Base-by-base conservation (phyloP, 495 filamentous ascomycete genomes). In the Daldinia caldariorum region DNA sequence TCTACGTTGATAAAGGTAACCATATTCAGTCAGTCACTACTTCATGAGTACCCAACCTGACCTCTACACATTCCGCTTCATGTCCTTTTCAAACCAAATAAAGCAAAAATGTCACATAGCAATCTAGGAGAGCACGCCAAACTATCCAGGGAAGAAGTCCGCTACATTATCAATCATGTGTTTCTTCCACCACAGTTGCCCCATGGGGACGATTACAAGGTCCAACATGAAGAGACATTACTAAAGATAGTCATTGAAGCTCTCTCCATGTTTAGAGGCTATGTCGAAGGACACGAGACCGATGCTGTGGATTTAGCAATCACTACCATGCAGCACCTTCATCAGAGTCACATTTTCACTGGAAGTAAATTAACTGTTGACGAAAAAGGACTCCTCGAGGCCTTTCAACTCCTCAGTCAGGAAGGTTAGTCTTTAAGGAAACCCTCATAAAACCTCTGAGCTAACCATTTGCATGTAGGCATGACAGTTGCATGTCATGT, bases 111-210 rank as follows among this genome's bases (percentile, higher is more conserved):
- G 56, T 18, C 59, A 6, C 20, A 20, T 16, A n/a, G 3, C 39
- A 50, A 4, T 14, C 43, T 34, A 7, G 22, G 13, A 12, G 8
- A 31, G 9, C 14, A 7, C n/a, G 3, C 20, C 9, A 34, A 20
- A n/a, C 53, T 58, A 1, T 63, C 58, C 6, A 1, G 6, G 4
- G 26, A 47, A 7, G 41, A 63, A 12, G 29, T 37, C 8, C 0
- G 16, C 43, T 87, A 83, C 70, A 65, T 83, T 3, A 75, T 87
- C 69, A 75, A 89, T 55, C 88, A 91, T 73, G 77, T 91, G 22
- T 86, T 89, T 59, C 79, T 91, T 0, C 89, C 88, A 0, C 86
- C 87, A 0, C 79, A 84, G 29, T 69, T 90, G 0, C 89, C 89
- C 0, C 82, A 89, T 38, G 1, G 60, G 0, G 77, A 81, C 26